phyloP scores from a whole-genome alignment of 345 rosid species.

The Lepidium aucheri region DNA sequence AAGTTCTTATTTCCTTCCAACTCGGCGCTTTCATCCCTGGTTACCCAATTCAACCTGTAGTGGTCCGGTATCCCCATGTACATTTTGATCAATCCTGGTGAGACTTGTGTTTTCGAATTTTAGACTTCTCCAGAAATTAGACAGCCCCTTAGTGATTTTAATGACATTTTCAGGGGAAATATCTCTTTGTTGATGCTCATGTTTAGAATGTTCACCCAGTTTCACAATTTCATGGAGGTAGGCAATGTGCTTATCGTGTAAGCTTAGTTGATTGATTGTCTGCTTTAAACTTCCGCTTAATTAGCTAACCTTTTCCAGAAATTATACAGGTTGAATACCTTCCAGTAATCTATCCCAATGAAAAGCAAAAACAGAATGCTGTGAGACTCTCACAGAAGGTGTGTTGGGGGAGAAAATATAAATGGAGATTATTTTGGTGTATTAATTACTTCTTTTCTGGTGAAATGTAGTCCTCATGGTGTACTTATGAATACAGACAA shows the following conservation, averaged over 20 bases:
- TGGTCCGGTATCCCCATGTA: slow-evolving; percentile 91
- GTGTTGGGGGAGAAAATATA: slow-evolving; percentile 14
- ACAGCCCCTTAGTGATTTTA: neutral
- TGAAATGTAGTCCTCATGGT: slow-evolving; percentile 16
- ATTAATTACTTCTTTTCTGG: neutral
- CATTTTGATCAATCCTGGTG: slow-evolving; percentile 99
- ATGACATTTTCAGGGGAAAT: slow-evolving; percentile 21
- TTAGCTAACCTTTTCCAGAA: neutral
- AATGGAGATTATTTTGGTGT: neutral
- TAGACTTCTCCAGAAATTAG: neutral
- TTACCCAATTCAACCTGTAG: slow-evolving; percentile 74
- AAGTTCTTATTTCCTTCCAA: slow-evolving; percentile 74
- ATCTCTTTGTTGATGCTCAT: slow-evolving; percentile 64
- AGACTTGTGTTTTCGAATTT: slow-evolving; percentile 6
- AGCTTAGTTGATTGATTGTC: neutral
- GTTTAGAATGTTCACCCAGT: slow-evolving; percentile 97
- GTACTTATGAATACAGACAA: slow-evolving; percentile 46
- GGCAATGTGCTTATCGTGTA: neutral
- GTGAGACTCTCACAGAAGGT: slow-evolving; percentile 70
- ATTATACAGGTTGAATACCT: slow-evolving; percentile 77
- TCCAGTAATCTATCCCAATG: slow-evolving; percentile 64
- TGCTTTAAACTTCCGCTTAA: neutral
- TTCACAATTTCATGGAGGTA: slow-evolving; percentile 99
- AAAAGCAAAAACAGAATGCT: slow-evolving; percentile 60
- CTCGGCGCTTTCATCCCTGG: slow-evolving; percentile 95